Conservation (phyloP, 169 alveolate species). For the Babesia ovata region DNA sequence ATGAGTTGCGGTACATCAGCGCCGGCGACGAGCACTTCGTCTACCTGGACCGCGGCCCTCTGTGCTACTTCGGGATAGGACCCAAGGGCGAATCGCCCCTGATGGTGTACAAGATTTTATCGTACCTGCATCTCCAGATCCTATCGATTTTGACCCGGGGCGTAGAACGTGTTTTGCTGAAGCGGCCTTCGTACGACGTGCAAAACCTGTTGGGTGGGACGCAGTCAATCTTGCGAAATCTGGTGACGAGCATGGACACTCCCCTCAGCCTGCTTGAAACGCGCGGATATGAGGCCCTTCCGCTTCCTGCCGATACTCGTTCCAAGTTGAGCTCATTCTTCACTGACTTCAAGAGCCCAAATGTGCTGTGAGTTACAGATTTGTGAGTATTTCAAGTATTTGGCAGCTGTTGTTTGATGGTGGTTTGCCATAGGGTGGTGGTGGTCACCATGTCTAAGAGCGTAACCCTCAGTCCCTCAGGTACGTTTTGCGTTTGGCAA, state of each 20-base stretch:
- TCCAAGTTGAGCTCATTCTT: conserved; percentile 26
- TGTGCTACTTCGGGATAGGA: conserved; percentile 67
- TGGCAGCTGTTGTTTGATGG: conserved; percentile 61
- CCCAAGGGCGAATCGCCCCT: conserved; percentile 55
- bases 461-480: conserved; percentile 46
- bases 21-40: conserved; percentile 57
- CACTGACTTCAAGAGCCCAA: conserved; percentile 46
- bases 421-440: conserved; percentile 60
- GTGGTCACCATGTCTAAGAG: conserved; percentile 52
- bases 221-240: conserved; percentile 49
- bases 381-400: not conserved
- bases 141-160: conserved; percentile 66
- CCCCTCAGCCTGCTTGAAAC: conserved; percentile 52
- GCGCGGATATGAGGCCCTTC: conserved; percentile 63
- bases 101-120: conserved; percentile 55
- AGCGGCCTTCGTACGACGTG: conserved; percentile 69
- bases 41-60: conserved; percentile 68
- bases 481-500: conserved; percentile 21
- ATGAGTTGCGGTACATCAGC: conserved; percentile 57
- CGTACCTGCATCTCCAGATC: conserved; percentile 59
- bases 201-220: conserved; percentile 69
- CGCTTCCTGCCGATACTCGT: conserved; percentile 60
- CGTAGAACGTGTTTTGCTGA: conserved; percentile 53
- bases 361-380: conserved; percentile 32
- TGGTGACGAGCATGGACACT: conserved; percentile 56